Conservation (phyloP, 2,329 filamentous ascomycete species). For the Sordariomycetes sp. region DNA sequence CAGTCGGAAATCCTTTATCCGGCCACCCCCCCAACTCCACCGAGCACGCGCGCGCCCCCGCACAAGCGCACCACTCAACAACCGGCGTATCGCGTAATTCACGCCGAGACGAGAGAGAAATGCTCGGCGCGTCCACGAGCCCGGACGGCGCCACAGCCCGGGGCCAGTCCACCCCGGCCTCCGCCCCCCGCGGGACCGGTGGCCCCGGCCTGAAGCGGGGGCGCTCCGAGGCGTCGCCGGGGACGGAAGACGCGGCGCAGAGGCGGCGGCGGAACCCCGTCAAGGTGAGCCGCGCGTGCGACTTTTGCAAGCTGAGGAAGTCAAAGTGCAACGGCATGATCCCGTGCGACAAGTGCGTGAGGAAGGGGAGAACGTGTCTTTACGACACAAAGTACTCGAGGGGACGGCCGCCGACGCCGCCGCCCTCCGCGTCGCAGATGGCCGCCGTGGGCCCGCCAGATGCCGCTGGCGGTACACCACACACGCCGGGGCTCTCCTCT, state of each 20-base stretch:
- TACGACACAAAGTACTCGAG: constrained; percentile 19
- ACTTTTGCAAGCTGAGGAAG: constrained; percentile 15
- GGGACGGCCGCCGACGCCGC: constrained; percentile 19
- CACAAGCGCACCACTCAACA: no score
- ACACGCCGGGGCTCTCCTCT: neutral
- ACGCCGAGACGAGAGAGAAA: no score
- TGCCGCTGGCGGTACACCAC: no score
- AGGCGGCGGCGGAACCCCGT: neutral
- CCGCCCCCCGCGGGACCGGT: no score
- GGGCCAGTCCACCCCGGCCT: no score
- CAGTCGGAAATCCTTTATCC: neutral
- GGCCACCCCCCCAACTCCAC: neutral
- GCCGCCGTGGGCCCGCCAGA: no score
- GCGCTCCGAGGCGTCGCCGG: neutral
- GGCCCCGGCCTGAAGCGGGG: neutral
- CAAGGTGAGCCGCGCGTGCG: constrained; percentile 19
- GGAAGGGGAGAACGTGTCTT: constrained; percentile 13
- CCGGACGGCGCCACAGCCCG: no score
- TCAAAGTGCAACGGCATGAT: constrained; percentile 15
- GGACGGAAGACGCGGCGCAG: neutral
- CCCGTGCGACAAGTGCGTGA: constrained; percentile 17
- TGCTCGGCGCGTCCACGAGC: no score
- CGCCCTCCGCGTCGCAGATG: constrained; percentile 7
- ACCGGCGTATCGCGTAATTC: no score
- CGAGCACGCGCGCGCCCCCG: no score